Evolutionary conservation across 306 rosid species (phyloP).

Genomic region (Corylus avellana): DNA sequence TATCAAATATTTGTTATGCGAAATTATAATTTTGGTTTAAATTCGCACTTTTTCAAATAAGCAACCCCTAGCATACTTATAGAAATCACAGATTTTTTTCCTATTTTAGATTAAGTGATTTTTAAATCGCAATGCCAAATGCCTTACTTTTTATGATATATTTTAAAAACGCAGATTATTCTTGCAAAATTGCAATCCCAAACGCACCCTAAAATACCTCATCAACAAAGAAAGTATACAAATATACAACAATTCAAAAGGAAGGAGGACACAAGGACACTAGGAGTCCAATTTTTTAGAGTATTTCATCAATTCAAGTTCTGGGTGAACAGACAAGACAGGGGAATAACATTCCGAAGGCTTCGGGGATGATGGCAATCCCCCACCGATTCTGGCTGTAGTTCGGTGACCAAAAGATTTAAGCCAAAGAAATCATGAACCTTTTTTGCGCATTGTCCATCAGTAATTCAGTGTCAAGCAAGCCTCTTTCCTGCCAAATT

Average conservation of each 20-base stretch:
- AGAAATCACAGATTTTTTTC: no score
- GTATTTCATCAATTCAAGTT: neutral
- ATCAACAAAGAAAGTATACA: neutral
- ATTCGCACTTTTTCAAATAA: no score
- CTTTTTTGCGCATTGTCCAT: neutral
- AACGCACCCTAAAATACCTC: neutral
- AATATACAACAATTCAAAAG: constrained; percentile 2
- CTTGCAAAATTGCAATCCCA: no score
- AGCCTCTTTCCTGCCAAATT: neutral
- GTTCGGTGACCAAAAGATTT: neutral
- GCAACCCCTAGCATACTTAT: no score
- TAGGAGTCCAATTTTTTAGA: neutral
- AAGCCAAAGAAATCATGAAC: neutral
- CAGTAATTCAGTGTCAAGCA: neutral
- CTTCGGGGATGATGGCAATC: neutral
- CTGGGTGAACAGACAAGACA: neutral
- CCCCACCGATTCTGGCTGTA: neutral
- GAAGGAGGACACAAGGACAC: neutral
- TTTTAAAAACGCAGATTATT: no score
- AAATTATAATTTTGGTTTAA: no score
- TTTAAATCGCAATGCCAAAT: no score
- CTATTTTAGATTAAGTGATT: no score
- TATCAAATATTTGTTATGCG: no score
- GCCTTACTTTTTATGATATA: no score
- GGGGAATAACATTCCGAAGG: neutral